Conservation (phyloP, 1,284 basidiomycete species). For the Pseudozyma tsukubaensis region DNA sequence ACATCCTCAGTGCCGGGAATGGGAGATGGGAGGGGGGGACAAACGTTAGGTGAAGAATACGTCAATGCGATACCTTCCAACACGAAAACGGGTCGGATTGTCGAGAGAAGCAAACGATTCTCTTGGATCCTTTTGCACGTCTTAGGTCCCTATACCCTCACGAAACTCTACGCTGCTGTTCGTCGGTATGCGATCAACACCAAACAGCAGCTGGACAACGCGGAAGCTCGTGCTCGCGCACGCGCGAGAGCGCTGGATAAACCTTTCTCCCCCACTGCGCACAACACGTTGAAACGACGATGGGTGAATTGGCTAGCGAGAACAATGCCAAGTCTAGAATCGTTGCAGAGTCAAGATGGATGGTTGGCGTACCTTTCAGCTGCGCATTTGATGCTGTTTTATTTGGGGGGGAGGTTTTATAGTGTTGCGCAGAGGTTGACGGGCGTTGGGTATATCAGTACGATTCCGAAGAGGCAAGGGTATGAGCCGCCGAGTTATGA, state of each 20-base stretch:
- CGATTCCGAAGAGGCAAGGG: slow-evolving; percentile 35
- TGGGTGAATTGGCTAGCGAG: slow-evolving; percentile 28
- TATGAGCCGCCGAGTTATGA: slow-evolving; percentile 68
- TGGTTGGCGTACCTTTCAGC: slow-evolving; percentile 64
- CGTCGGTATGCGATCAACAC: slow-evolving; percentile 33
- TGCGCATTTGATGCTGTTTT: slow-evolving; percentile 70
- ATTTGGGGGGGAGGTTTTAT: slow-evolving; percentile 69
- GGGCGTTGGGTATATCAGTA: slow-evolving; percentile 65
- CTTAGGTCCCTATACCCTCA: slow-evolving; percentile 64
- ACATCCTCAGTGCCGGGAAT: slow-evolving; percentile 48
- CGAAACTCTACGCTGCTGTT: slow-evolving; percentile 55
- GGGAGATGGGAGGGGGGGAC: slow-evolving; percentile 59
- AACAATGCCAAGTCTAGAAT: slow-evolving; percentile 64
- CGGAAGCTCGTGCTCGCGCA: slow-evolving; percentile 23
- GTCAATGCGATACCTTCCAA: slow-evolving; percentile 68
- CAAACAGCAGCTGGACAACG: slow-evolving; percentile 14
- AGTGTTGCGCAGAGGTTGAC: slow-evolving; percentile 66
- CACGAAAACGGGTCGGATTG: slow-evolving; percentile 54
- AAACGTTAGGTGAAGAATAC: slow-evolving; percentile 71
- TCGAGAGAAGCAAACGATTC: slow-evolving; percentile 49
- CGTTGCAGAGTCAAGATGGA: slow-evolving; percentile 60
- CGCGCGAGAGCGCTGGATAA: slow-evolving; percentile 23
- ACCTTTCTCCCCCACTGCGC: neutral
- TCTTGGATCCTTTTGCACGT: slow-evolving; percentile 65
- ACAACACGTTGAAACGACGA: slow-evolving; percentile 1